Percentiles rank a stretch among this genome's conserved stretches.
phyloP scores from a whole-genome alignment of 257 asterid species.

The Coffea canephora region DNA sequence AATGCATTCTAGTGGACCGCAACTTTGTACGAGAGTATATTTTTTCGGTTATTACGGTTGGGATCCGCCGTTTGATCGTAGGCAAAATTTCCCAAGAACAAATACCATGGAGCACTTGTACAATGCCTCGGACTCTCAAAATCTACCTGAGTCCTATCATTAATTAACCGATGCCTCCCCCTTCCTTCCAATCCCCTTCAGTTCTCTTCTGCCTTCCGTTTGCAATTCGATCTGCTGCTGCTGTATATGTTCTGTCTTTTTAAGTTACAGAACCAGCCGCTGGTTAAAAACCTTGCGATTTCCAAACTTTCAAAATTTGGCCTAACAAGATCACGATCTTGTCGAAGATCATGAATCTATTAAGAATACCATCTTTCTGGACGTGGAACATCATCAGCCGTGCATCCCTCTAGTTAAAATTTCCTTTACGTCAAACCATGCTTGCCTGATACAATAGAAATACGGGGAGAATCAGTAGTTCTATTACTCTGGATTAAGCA shows the following conservation, averaged over 20 bases:
- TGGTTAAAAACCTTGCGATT: neutral
- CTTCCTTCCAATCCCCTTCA: too few species aligned
- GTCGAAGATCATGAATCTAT: neutral
- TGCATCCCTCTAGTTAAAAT: neutral
- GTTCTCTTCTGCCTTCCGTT: neutral
- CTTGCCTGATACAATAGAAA: neutral
- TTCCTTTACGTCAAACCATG: conserved; percentile 3
- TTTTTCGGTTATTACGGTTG: neutral
- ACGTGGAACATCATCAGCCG: too few species aligned
- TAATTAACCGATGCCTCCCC: too few species aligned
- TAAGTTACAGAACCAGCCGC: too few species aligned
- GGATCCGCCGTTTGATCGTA: neutral
- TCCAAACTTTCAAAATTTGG: too few species aligned
- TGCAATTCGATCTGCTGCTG: neutral
- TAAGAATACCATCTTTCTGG: too few species aligned
- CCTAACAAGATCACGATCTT: neutral
- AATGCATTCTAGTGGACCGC: neutral
- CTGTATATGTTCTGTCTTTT: neutral
- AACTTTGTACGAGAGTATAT: neutral
- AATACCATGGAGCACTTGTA: neutral
- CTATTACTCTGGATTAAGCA: too few species aligned
- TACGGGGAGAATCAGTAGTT: too few species aligned
- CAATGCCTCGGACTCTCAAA: neutral
- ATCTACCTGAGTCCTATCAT: neutral
- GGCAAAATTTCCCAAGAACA: too few species aligned